These are phyloP conservation scores for Dactylella cylindrospora DNA, from an alignment of 2,329 filamentous ascomycete genomes.

Conservation along the genomic window DNA sequence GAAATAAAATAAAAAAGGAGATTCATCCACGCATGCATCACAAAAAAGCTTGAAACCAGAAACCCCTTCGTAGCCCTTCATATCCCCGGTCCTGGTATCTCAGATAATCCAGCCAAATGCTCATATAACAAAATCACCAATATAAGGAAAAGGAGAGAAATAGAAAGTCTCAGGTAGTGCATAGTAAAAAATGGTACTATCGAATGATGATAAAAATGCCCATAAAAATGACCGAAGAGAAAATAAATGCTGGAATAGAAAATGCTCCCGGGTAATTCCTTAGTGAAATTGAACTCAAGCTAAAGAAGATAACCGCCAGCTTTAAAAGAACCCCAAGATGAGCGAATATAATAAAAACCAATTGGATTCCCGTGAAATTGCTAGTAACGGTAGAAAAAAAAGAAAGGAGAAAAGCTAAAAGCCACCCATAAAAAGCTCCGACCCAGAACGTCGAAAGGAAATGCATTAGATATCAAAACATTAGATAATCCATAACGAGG, in stretches of 20 bases:
- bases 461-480: constrained; percentile 36
- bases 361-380: constrained; percentile 11
- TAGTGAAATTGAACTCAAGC: too few relatives aligned
- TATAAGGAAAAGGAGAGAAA: background rate
- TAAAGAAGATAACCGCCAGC: constrained; percentile 34
- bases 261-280: constrained; percentile 24
- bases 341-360: too few relatives aligned
- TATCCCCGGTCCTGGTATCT: constrained; percentile 37
- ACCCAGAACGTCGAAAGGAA: constrained; percentile 28
- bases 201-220: constrained; percentile 2
- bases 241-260: constrained; percentile 7
- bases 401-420: constrained; percentile 3
- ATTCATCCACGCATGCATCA: too few relatives aligned
- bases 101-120: constrained; percentile 5
- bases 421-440: constrained; percentile 39
- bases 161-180: too few relatives aligned
- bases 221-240: constrained; percentile 10
- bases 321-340: constrained; percentile 21
- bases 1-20: too few relatives aligned
- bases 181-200: constrained; percentile 1
- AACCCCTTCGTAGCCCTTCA: too few relatives aligned
- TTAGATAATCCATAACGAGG: constrained; percentile 21
- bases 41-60: too few relatives aligned
- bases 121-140: background rate
- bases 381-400: constrained; percentile 3